Evolutionary conservation across 495 filamentous ascomycete genomes (phyloP).

Genomic region (Cenococcum geophilum): DNA sequence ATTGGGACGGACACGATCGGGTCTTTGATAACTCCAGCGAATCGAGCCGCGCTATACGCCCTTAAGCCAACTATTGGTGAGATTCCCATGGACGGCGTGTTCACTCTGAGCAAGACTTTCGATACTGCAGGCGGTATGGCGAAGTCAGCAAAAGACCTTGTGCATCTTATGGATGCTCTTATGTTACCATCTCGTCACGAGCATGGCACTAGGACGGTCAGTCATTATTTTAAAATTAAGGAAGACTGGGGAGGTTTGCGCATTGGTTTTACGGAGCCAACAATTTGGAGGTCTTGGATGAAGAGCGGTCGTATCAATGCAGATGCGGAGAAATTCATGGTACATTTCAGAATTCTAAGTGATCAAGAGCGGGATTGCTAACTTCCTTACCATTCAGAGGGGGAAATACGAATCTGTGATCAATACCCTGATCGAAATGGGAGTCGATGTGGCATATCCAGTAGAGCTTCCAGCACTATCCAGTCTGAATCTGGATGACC

Average conservation of each 20-base stretch:
- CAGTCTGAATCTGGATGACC: constrained; percentile 23
- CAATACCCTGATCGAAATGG: constrained; percentile 26
- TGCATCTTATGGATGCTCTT: constrained; percentile 31
- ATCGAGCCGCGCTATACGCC: constrained; percentile 33
- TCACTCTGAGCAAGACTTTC: constrained; percentile 29
- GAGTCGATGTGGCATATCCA: constrained; percentile 27
- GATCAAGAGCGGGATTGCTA: too few species aligned
- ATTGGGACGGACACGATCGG: constrained; percentile 36
- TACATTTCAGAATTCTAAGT: constrained; percentile 3
- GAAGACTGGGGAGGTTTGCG: constrained; percentile 25
- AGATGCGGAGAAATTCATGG: constrained; percentile 30
- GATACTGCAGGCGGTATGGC: constrained; percentile 35
- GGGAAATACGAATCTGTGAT: constrained; percentile 30
- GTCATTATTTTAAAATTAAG: constrained; percentile 23
- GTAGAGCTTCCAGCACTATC: constrained; percentile 24
- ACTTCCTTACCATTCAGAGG: constrained; percentile 3
- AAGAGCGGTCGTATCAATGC: constrained; percentile 29
- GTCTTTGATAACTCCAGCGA: constrained; percentile 35
- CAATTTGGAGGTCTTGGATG: constrained; percentile 24
- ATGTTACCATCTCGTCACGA: constrained; percentile 27
- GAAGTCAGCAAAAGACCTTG: constrained; percentile 35
- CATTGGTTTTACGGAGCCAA: constrained; percentile 29
- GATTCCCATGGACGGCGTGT: constrained; percentile 31
- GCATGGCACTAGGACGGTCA: constrained; percentile 7
- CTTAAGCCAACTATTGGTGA: constrained; percentile 33